These are phyloP conservation scores for Phytophthora pluvialis DNA, from an alignment of 352 stramenopile genomes.

Conservation along the genomic window DNA sequence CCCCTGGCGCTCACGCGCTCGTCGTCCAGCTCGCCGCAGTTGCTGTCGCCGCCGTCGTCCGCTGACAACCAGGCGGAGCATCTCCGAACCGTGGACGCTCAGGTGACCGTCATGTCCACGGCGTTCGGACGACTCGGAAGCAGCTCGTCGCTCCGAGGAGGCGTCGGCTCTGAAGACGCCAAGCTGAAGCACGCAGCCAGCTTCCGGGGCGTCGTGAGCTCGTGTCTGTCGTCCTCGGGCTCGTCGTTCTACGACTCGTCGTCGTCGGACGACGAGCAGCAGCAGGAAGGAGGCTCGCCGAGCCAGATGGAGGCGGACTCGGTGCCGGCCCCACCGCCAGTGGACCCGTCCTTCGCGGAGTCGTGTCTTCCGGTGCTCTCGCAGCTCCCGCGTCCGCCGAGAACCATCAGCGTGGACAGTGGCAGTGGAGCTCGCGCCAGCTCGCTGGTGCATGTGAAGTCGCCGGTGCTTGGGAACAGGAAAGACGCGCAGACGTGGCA, in stretches of 20 bases:
- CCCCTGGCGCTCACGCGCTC: constrained; percentile 28
- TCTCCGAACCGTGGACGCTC: constrained; percentile 19
- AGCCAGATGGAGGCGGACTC: constrained; percentile 21
- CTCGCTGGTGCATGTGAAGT: constrained; percentile 57
- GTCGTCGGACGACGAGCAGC: constrained; percentile 51
- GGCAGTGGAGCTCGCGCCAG: constrained; percentile 26
- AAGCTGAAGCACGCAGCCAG: constrained; percentile 43
- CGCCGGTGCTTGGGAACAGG: constrained; percentile 57
- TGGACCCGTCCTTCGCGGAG: constrained; percentile 57
- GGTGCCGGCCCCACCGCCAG: constrained; percentile 25
- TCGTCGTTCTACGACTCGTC: constrained; percentile 66
- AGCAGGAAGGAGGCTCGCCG: constrained; percentile 27
- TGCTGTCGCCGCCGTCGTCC: constrained; percentile 23
- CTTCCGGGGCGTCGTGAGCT: constrained; percentile 54
- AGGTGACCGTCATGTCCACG: constrained; percentile 27
- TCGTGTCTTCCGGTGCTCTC: constrained; percentile 55
- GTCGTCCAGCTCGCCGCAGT: constrained; percentile 25
- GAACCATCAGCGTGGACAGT: constrained; percentile 58
- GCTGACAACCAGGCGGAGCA: constrained; percentile 38
- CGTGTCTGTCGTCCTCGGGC: constrained; percentile 56
- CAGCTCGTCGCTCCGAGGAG: constrained; percentile 25
- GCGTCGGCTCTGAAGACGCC: constrained; percentile 5
- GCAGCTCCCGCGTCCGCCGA: constrained; percentile 43
- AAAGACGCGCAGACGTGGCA: constrained; percentile 77
- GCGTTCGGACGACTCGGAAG: constrained; percentile 41